These are phyloP conservation scores for Aplosporella prunicola DNA, from an alignment of 2,329 filamentous ascomycete species.

Conservation along the genomic window DNA sequence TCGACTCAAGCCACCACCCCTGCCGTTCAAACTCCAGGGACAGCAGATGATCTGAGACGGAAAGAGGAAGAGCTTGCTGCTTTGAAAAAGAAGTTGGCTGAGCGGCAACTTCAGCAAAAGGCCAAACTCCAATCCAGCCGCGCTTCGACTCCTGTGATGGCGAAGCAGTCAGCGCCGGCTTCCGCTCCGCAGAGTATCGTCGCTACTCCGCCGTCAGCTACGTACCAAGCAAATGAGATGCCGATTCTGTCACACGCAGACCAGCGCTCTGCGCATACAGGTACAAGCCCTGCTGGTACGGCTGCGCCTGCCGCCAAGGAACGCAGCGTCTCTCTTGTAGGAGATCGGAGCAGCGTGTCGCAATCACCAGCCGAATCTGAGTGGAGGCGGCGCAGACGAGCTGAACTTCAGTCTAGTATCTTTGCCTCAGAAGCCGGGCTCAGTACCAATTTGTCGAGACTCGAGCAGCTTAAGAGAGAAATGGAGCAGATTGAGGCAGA, in stretches of 20 bases:
- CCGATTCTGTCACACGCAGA: too few relatives aligned
- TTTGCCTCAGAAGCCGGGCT: constrained; percentile 39
- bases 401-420: constrained; percentile 40
- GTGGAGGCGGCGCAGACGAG: constrained; percentile 33
- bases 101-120: constrained; percentile 12
- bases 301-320: background rate
- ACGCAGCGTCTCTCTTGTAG: background rate
- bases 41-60: constrained; percentile 33
- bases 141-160: constrained; percentile 9
- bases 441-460: constrained; percentile 26
- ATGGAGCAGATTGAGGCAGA: constrained; percentile 33
- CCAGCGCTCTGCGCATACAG: background rate
- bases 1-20: constrained; percentile 24
- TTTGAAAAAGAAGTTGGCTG: constrained; percentile 40
- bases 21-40: constrained; percentile 28
- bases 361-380: constrained; percentile 13
- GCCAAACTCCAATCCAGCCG: constrained; percentile 9
- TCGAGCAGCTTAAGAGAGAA: constrained; percentile 35
- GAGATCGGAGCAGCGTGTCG: background rate
- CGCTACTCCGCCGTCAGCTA: too few relatives aligned
- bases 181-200: too few relatives aligned
- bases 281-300: too few relatives aligned
- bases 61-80: constrained; percentile 41
- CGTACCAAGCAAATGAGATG: too few relatives aligned
- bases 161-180: too few relatives aligned